Percentiles rank a stretch among this genome's conserved stretches.
Evolutionary conservation across 1,284 basidiomycete species (phyloP).

Genomic region (Dichomitus squalens): DNA sequence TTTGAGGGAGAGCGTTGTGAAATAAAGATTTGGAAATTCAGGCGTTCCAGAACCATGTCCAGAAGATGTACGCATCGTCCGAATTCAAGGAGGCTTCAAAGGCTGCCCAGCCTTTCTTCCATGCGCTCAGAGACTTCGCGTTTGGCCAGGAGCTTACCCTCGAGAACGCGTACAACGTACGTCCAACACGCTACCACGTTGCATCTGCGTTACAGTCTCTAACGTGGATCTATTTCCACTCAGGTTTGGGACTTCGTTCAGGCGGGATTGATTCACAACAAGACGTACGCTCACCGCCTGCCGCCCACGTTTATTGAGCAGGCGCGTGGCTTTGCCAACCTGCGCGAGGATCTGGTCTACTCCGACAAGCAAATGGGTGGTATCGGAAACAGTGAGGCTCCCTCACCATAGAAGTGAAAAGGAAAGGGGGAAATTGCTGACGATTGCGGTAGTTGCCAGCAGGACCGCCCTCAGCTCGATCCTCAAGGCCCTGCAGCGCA

Average conservation of each 20-base stretch:
- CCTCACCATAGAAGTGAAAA: background rate
- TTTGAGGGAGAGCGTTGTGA: background rate
- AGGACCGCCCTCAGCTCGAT: slow-evolving; percentile 76
- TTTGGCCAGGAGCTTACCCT: slow-evolving; percentile 69
- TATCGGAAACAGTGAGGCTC: slow-evolving; percentile 70
- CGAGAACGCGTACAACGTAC: slow-evolving; percentile 78
- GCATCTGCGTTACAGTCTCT: background rate
- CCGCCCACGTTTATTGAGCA: slow-evolving; percentile 72
- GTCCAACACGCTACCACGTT: slow-evolving; percentile 27
- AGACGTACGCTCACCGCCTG: slow-evolving; percentile 72
- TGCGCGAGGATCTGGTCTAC: slow-evolving; percentile 80
- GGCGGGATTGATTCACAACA: slow-evolving; percentile 78
- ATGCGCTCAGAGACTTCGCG: slow-evolving; percentile 62
- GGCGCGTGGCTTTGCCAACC: slow-evolving; percentile 72
- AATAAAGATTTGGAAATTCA: slow-evolving; percentile 26
- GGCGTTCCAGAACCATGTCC: slow-evolving; percentile 67
- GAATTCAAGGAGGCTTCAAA: slow-evolving; percentile 65
- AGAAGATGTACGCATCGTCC: slow-evolving; percentile 55
- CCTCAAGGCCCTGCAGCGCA: slow-evolving; percentile 67
- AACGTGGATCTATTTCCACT: background rate
- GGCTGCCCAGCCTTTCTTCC: slow-evolving; percentile 66
- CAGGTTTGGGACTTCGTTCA: slow-evolving; percentile 80
- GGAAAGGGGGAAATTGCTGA: background rate
- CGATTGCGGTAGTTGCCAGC: slow-evolving; percentile 62
- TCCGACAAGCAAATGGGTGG: slow-evolving; percentile 60